phyloP scores from a whole-genome alignment of 1,284 basidiomycete genomes.

The Marasmius fiardii region DNA sequence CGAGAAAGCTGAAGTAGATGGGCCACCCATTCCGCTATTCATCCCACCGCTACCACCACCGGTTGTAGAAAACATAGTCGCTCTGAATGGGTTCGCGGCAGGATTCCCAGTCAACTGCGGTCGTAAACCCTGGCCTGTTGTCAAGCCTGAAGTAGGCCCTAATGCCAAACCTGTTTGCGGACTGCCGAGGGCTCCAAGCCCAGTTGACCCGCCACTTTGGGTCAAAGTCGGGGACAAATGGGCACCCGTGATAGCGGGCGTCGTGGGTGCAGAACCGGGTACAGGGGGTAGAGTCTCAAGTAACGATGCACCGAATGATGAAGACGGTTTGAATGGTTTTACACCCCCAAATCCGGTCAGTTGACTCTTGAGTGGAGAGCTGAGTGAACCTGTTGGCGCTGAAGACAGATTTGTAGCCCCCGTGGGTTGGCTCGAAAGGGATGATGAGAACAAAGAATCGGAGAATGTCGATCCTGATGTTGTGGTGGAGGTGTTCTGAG shows the following conservation, averaged over 20 bases:
- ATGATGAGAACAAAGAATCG: slow-evolving; percentile 46
- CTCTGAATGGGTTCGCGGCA: slow-evolving; percentile 73
- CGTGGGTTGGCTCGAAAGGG: slow-evolving; percentile 48
- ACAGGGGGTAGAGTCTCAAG: slow-evolving; percentile 77
- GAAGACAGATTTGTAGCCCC: slow-evolving; percentile 38
- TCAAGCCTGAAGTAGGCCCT: slow-evolving; percentile 29
- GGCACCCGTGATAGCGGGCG: slow-evolving; percentile 37
- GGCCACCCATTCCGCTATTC: slow-evolving; percentile 3
- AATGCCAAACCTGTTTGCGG: slow-evolving; percentile 33
- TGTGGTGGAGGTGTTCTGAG: slow-evolving; percentile 38
- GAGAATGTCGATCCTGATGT: slow-evolving; percentile 42
- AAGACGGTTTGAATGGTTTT: slow-evolving; percentile 90
- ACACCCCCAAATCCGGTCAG: slow-evolving; percentile 79
- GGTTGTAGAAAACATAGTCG: slow-evolving; percentile 45
- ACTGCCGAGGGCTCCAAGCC: slow-evolving; percentile 19
- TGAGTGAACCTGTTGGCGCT: slow-evolving; percentile 19
- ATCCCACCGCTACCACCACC: slow-evolving; percentile 15
- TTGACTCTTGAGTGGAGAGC: slow-evolving; percentile 61
- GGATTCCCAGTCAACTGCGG: slow-evolving; percentile 71
- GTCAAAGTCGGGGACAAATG: slow-evolving; percentile 8
- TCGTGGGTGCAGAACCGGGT: slow-evolving; percentile 51
- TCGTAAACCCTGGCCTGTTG: slow-evolving; percentile 59
- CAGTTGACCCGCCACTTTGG: slow-evolving; percentile 8
- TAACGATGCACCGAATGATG: slow-evolving; percentile 82
- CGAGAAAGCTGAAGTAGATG: slow-evolving; percentile 7